Evolutionary conservation across 2,329 filamentous ascomycete species (phyloP).

Genomic region (Xylariaceae sp.): DNA sequence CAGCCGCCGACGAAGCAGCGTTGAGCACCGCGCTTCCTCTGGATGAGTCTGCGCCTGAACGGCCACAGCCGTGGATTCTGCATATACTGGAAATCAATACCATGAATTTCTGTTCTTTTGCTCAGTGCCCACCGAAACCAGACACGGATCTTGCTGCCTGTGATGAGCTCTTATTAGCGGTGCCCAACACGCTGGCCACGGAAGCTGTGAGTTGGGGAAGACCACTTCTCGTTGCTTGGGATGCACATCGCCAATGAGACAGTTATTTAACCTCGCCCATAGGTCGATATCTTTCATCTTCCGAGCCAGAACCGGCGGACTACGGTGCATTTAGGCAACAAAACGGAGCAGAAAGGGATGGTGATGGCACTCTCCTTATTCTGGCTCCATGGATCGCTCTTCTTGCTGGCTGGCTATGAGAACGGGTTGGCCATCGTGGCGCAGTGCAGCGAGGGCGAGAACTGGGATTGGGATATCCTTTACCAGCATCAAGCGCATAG

Average conservation of each 20-base stretch:
- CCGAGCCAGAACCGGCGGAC: conserved; percentile 68
- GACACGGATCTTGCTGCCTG: conserved; percentile 25
- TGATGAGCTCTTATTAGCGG: conserved; percentile 61
- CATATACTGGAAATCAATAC: conserved; percentile 82
- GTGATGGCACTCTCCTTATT: conserved; percentile 74
- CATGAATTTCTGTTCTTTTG: conserved; percentile 90
- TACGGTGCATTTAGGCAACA: conserved; percentile 41
- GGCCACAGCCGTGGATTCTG: conserved; percentile 74
- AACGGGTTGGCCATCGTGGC: conserved; percentile 70
- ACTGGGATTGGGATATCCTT: conserved; percentile 48
- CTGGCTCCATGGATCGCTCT: conserved; percentile 45
- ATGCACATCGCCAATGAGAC: not conserved
- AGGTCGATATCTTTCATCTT: conserved; percentile 79
- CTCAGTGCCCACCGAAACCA: conserved; percentile 46
- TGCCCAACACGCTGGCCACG: conserved; percentile 70
- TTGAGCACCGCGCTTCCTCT: conserved; percentile 68
- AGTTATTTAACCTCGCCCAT: conserved; percentile 1
- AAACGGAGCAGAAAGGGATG: conserved; percentile 62
- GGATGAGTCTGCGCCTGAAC: conserved; percentile 47
- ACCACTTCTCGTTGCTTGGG: not conserved
- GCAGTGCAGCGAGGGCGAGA: conserved; percentile 41
- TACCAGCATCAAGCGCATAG: conserved; percentile 66
- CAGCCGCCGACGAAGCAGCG: conserved; percentile 51
- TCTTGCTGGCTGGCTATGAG: conserved; percentile 76
- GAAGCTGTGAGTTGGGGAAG: conserved; percentile 50